Evolutionary conservation across 2,329 filamentous ascomycete species (phyloP), one percentile per base, ranked within the genome.

Genomic region (Dactylellina cionopaga): DNA sequence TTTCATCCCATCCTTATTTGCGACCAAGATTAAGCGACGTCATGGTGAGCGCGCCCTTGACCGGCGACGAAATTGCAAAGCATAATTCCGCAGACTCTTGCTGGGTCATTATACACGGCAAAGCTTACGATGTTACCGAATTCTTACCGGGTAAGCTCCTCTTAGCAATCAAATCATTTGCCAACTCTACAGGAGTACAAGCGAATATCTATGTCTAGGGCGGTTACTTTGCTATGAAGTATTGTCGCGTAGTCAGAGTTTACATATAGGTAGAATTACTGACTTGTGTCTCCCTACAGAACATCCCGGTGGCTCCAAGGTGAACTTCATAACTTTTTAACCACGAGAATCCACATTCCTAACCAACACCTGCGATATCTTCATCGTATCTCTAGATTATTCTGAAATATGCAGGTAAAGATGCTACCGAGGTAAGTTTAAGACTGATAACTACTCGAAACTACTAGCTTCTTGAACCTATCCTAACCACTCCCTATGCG

Each of bases 381-480:
- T 41, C 37, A 22, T 2, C 22, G n/a, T 9, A 9, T 7, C 24
- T 22, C 24, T 39, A 94, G 79, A 96, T 98, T 80, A 98, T 99
- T 78, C 86, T 99, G 75, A 96, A 96, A 83, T 96, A 97, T 82
- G 93, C 93, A 27, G 92, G 93, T 77, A 96, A 94, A 84, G 93
- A 97, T 84, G 92, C 92, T 37, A 96, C 92, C 33, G 91, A 93
- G 41, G 73, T 75, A 58, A 11, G 68, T n/a, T 37, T 13, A 58
- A n/a, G n/a, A 41, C 10, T 9, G 15, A 15, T 6, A 6, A 33
- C 13, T 15, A 2, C 35, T 25, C 10, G n/a, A 11, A n/a, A n/a
- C 7, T 35, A 39, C 4, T 31, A 25, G 7, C 15, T n/a, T 55
- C 15, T 19, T 19, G n/a, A 43, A 9, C 5, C 17, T 24, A 11